phyloP scores from a whole-genome alignment of 2,329 filamentous ascomycete species.

The Paecilomyces sp. region DNA sequence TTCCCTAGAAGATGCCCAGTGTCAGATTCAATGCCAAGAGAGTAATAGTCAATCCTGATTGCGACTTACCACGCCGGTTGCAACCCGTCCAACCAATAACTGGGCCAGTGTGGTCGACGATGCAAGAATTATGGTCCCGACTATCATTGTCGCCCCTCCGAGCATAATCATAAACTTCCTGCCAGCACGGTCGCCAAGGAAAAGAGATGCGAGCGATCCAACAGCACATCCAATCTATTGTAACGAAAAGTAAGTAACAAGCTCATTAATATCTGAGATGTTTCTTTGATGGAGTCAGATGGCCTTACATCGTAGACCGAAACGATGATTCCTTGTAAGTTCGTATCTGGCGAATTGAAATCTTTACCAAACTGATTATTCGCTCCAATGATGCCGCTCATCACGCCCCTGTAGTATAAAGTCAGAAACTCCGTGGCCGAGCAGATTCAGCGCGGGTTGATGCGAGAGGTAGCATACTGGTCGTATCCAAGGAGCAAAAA shows the following conservation, averaged over 20 bases:
- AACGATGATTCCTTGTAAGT: slow-evolving; percentile 29
- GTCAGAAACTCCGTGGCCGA: too few relatives aligned
- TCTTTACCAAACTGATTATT: slow-evolving; percentile 34
- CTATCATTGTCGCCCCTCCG: slow-evolving; percentile 36
- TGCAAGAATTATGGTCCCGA: slow-evolving; percentile 37
- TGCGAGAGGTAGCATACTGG: slow-evolving; percentile 14
- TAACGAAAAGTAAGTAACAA: slow-evolving; percentile 1
- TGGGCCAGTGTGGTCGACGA: slow-evolving; percentile 34
- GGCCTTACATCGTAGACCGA: slow-evolving; percentile 11
- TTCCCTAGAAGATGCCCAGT: slow-evolving; percentile 39
- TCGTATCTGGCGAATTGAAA: slow-evolving; percentile 29
- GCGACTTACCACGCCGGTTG: slow-evolving; percentile 36
- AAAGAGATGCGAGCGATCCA: slow-evolving; percentile 23
- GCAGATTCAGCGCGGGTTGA: too few relatives aligned
- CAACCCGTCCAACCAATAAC: slow-evolving; percentile 40
- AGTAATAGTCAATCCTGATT: background rate
- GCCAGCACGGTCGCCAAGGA: slow-evolving; percentile 37
- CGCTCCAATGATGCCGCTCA: slow-evolving; percentile 42
- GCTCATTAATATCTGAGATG: background rate
- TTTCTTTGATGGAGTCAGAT: background rate
- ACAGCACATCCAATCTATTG: slow-evolving; percentile 22
- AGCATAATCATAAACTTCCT: slow-evolving; percentile 36
- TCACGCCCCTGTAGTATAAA: slow-evolving; percentile 23
- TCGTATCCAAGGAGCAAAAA: slow-evolving; percentile 15
- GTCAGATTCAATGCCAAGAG: slow-evolving; percentile 18